Conservation (phyloP, 805 yeast species). For the Wickerhamomyces canadensis region DNA sequence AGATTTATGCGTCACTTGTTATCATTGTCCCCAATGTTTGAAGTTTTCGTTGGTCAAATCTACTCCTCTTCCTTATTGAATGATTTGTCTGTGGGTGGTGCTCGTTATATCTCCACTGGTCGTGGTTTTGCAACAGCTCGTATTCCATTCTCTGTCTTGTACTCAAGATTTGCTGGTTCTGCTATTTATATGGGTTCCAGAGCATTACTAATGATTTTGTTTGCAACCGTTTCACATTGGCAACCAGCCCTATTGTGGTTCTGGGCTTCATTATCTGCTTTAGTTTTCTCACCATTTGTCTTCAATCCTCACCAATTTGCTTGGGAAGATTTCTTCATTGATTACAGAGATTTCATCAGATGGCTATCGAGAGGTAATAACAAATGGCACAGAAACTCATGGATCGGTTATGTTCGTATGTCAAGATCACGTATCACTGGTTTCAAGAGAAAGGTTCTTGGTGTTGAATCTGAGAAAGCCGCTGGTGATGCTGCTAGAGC, state of each 20-base stretch:
- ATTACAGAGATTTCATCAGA: constrained; percentile 88
- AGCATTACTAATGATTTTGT: constrained; percentile 63
- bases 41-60: constrained; percentile 77
- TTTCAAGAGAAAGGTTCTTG: constrained; percentile 68
- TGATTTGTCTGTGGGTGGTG: constrained; percentile 80
- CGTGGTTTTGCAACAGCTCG: constrained; percentile 83
- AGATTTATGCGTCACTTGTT: constrained; percentile 64
- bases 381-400: constrained; percentile 82
- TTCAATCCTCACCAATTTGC: constrained; percentile 98
- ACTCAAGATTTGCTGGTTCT: constrained; percentile 74
- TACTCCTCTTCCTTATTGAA: constrained; percentile 66
- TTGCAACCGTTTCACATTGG: constrained; percentile 79
- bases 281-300: constrained; percentile 87
- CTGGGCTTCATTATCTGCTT: constrained; percentile 88
- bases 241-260: constrained; percentile 94
- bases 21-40: constrained; percentile 75
- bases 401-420: constrained; percentile 81
- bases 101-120: constrained; percentile 81
- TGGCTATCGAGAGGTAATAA: constrained; percentile 91
- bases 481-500: constrained; percentile 85
- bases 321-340: constrained; percentile 93
- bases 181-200: constrained; percentile 84
- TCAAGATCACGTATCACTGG: constrained; percentile 84
- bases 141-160: constrained; percentile 68
- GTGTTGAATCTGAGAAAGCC: constrained; percentile 74